Evolutionary conservation across 345 rosid species (phyloP).

Genomic region (Hibiscus tridactylites): DNA sequence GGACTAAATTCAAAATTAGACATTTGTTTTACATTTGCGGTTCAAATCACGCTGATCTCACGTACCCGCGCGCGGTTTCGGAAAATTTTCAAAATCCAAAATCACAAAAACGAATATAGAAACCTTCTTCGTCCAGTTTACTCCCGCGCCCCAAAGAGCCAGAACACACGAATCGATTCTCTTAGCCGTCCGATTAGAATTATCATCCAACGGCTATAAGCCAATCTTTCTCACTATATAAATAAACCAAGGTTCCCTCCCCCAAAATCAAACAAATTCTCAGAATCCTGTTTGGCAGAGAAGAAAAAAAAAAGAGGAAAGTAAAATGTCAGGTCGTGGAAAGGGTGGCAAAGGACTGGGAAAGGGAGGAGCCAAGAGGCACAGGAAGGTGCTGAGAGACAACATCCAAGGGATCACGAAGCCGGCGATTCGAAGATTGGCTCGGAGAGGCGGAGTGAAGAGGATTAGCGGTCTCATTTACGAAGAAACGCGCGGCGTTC

Average conservation of each 20-base stretch:
- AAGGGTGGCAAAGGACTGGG: conserved; percentile 62
- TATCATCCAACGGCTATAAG: not conserved
- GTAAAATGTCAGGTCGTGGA: conserved; percentile 48
- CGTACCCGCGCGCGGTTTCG: not conserved
- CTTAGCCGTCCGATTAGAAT: not conserved
- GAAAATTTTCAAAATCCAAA: not conserved
- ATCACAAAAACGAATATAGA: not conserved
- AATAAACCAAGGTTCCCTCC: not conserved
- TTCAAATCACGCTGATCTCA: not conserved
- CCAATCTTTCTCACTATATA: not conserved
- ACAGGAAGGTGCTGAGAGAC: conserved; percentile 45
- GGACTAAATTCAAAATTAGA: too few relatives aligned
- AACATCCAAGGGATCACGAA: conserved; percentile 52
- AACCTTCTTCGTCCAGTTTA: not conserved
- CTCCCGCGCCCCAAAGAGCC: not conserved
- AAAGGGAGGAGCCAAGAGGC: conserved; percentile 59
- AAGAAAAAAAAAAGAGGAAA: not conserved
- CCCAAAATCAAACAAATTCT: not conserved
- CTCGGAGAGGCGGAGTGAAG: conserved; percentile 53
- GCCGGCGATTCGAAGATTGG: conserved; percentile 47
- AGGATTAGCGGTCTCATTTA: conserved; percentile 47
- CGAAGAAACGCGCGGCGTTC: conserved; percentile 47
- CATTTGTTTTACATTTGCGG: not conserved
- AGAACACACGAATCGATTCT: not conserved
- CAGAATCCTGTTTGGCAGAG: not conserved